Base-by-base conservation (phyloP, 352 stramenopile species). In the Pythium phragmiticola region DNA sequence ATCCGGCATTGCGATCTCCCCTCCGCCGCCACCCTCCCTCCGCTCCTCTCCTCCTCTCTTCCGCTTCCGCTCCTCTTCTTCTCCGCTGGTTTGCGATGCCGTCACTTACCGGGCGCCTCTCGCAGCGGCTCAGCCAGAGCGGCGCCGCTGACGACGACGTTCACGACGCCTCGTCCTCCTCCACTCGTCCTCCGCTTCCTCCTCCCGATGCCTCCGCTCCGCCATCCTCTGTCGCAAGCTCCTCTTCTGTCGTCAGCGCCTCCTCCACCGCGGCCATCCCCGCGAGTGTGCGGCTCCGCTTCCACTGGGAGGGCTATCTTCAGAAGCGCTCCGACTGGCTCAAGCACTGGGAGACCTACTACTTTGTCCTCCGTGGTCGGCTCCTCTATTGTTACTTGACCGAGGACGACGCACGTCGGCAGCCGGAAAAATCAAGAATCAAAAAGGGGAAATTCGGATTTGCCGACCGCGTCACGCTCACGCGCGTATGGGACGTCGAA, bases 281-380 rank as follows among this genome's bases (percentile, higher is more conserved):
- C 33, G 50, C 71, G 13, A 69, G 75, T 46, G 76, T 88, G 46
- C 78, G 68, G 21, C 65, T 89, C 47, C 75, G 73, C 16, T 85
- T 83, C 65, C 82, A 94, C 63, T 95, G 84, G 84, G 84, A 90
- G 55, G 87, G 87, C 37, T 95, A 95, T 57, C 74, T 95, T 16
- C 85, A 94, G 77, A 95, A 95, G 70, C 82, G 85, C 65, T 92
- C 81, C 51, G 87, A 95, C 73, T 95, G 87, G 87, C 82, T 95
- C 59, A 95, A 94, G 73, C 84, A 95, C 70, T 94, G 84, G 87
- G 87, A 95, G 63, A 95, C 83, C 42, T 95, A 92, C 76, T 95
- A 91, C 68, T 92, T 95, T 47, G 84, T 94, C 8, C 65, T 95
- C 16, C 77, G 78, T 4, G 83, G 84, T 0, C 73, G 81, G 3